Evolutionary conservation across 2,329 filamentous ascomycete species (phyloP).

Genomic region (Cercospora sojina): DNA sequence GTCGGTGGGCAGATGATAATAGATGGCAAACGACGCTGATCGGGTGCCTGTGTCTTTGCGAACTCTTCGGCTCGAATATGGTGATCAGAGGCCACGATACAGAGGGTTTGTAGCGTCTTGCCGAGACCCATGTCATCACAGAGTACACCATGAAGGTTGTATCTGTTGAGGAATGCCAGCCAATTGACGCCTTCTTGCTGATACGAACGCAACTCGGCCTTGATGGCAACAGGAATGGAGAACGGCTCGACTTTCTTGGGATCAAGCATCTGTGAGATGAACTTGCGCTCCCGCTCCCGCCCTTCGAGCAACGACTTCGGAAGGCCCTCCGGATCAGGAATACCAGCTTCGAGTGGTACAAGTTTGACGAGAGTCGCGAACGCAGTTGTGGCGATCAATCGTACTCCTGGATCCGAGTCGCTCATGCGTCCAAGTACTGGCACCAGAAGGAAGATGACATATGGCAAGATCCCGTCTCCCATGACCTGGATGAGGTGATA

Average conservation of each 20-base stretch:
- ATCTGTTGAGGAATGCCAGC: conserved; percentile 96
- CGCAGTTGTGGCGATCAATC: conserved; percentile 90
- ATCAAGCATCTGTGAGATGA: conserved; percentile 94
- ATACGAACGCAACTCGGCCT: conserved; percentile 92
- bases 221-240: conserved; percentile 91
- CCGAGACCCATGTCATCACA: conserved; percentile 99
- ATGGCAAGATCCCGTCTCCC: conserved; percentile 93
- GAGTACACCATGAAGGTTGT: conserved; percentile 95
- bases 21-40: conserved; percentile 78
- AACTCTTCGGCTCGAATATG: conserved; percentile 90
- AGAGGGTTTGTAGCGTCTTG: conserved; percentile 95
- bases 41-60: conserved; percentile 73
- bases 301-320: conserved; percentile 85
- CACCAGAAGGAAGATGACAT: conserved; percentile 98
- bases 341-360: conserved; percentile 93
- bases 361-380: conserved; percentile 97
- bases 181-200: conserved; percentile 99
- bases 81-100: conserved; percentile 96
- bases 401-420: conserved; percentile 93
- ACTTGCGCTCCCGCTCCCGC: conserved; percentile 89
- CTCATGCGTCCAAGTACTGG: conserved; percentile 97
- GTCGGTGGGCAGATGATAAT: conserved; percentile 96
- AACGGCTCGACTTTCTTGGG: conserved; percentile 96
- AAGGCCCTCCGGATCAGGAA: conserved; percentile 90
- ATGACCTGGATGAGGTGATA: conserved; percentile 98